Evolutionary conservation across 2,329 filamentous ascomycete genomes (phyloP), one percentile per base, ranked within the genome.

Genomic region (Pseudohalonectria lignicola): DNA sequence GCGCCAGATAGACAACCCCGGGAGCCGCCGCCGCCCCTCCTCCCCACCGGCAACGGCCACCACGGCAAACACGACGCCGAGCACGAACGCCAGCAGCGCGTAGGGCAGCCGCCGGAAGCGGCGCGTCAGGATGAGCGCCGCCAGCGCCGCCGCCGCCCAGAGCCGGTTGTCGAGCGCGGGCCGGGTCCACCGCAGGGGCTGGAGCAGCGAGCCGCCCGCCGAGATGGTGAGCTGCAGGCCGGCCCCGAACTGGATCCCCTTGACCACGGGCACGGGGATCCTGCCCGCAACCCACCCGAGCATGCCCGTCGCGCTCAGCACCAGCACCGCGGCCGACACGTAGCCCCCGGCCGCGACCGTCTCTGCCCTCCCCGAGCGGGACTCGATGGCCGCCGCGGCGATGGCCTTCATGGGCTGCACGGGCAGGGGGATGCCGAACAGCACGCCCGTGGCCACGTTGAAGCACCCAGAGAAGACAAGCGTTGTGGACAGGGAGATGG

Each of bases 321-420:
- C 6, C 8, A 90, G 69, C 8, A 95, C 80, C 17, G 81, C 72
- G 6, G 64, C 63, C 2, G 79, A 79, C 25, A 94, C 87, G 41
- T 86, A 82, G 28, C 90, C 73, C 2, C 90, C 90, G 1, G 87
- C 86, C 1, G 84, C 82, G n/a, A 86, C 76, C 31, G 83, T 88
- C 45, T 86, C 74, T 34, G 74, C 73, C 15, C 79, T 67, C 1
- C 74, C 75, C 45, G 85, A 78, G 21, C 65, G 66, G 10, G 76
- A 69, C 6, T 80, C 69, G 41, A 95, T 85, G n/a, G 87, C 86
- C 1, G 93, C 83, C 1, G 88, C 85, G 5, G 88, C 88, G 43
- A 96, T 93, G 28, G 90, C 88, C 63, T 80, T 80, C 76, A 80
- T 80, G n/a, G 88, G 88, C 62, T 95, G 88, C 0, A 95, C 87